Conservation (phyloP, 1,284 basidiomycete species). For the Xerocomus amazonicus region DNA sequence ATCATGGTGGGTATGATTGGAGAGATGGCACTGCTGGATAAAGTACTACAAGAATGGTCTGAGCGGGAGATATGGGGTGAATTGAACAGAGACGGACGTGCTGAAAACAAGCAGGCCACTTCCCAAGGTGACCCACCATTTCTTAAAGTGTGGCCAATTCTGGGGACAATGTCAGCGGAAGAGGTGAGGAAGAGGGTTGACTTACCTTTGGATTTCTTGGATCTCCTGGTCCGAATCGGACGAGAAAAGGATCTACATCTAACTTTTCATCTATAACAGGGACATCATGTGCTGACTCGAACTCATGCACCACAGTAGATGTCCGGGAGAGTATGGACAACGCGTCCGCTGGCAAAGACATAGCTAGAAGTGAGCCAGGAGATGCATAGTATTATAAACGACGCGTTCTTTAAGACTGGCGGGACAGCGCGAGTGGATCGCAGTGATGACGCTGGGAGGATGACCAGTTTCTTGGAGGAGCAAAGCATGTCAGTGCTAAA, state of each 20-base stretch:
- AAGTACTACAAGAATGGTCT: slow-evolving; percentile 41
- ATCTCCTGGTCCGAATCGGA: slow-evolving; percentile 31
- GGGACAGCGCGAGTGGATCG: slow-evolving; percentile 4
- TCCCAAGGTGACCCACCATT: slow-evolving; percentile 64
- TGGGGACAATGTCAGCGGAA: slow-evolving; percentile 23
- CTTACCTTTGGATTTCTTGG: slow-evolving; percentile 38
- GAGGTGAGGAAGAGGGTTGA: neutral
- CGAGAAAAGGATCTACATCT: slow-evolving; percentile 28
- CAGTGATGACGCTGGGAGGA: slow-evolving; percentile 12
- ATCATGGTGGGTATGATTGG: slow-evolving; percentile 46
- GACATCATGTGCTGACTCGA: slow-evolving; percentile 10
- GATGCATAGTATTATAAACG: too few relatives aligned
- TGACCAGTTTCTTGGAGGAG: neutral
- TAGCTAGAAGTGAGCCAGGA: neutral
- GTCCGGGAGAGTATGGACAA: slow-evolving; percentile 15
- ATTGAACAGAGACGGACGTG: slow-evolving; percentile 41
- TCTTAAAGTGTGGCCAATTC: slow-evolving; percentile 54
- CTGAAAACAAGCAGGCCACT: slow-evolving; percentile 66
- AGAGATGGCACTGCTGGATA: slow-evolving; percentile 58
- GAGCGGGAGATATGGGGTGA: neutral
- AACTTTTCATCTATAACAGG: slow-evolving; percentile 14
- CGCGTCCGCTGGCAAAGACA: slow-evolving; percentile 16
- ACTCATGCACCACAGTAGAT: slow-evolving; percentile 17
- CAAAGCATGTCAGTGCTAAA: too few relatives aligned
- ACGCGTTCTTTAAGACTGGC: slow-evolving; percentile 17